Evolutionary conservation across 2,329 filamentous ascomycete genomes (phyloP), one percentile per base, ranked within the genome.

Genomic region (Pseudogymnoascus destructans): DNA sequence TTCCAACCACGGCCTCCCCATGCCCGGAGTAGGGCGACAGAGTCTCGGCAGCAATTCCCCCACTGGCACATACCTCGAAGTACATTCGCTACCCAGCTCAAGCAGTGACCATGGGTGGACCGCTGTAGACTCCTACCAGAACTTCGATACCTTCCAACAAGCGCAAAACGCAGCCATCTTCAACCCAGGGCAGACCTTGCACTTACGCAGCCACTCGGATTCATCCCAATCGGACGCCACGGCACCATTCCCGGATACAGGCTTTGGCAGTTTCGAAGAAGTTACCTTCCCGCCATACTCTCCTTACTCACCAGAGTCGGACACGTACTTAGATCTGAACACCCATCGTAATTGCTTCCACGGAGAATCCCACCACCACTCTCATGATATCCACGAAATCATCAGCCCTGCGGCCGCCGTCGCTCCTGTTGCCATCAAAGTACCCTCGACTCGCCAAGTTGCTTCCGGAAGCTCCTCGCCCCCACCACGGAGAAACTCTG

Each of bases 161-260:
- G 76, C 84, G 58, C 79, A 80, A 57, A 80, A 76, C 62, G 71
- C 76, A 60, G 74, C 75, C 11, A 91, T 95, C 67, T 95, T 95
- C 77, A 95, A 96, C 72, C 92, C 92, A 1, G 83, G 86, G 62
- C 87, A 95, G 73, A 95, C 90, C 0, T 76, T 97, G 57, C 92
- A 96, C 73, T 79, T 95, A 67, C 82, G 91, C 64, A 91, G 86
- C 58, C 84, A 86, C 66, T 95, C 91, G 3, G 89, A 95, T 66
- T 93, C 89, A 2, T 93, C 87, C 1, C 81, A 84, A 64, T 84
- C 87, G 1, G 86, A 91, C 32, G 81, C 84, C 65, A 71, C 81
- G 70, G 76, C 79, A 70, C 75, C 85, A 68, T 69, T 86, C 23
- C 64, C 69, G 17, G 68, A 70, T 36, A 65, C 76, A 70, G 89